phyloP scores from a whole-genome alignment of 1,139 yeast species.

The Citeromyces siamensis region DNA sequence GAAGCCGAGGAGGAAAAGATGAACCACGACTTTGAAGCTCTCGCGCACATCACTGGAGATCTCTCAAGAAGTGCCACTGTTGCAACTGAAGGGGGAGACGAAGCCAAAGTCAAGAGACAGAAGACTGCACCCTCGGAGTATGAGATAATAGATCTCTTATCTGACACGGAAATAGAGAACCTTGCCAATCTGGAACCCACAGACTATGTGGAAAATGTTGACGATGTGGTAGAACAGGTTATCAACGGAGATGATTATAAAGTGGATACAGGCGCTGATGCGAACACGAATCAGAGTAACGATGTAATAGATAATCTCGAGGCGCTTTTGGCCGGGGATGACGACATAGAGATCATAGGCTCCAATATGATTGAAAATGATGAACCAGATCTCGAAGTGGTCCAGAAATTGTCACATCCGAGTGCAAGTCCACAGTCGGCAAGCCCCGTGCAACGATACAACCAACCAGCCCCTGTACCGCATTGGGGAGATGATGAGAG shows the following conservation, averaged over 20 bases:
- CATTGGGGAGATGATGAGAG: slow-evolving; percentile 14
- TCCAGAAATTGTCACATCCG: too few relatives aligned
- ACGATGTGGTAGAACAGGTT: slow-evolving; percentile 1
- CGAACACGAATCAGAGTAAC: slow-evolving; percentile 3
- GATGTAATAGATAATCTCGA: neutral
- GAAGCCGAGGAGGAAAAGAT: slow-evolving; percentile 1
- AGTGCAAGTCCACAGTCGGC: slow-evolving; percentile 1
- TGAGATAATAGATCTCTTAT: slow-evolving; percentile 3
- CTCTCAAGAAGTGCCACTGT: slow-evolving; percentile 5
- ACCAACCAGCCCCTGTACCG: slow-evolving; percentile 24
- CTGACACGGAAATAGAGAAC: slow-evolving; percentile 1
- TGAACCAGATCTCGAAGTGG: too few relatives aligned
- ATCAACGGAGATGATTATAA: slow-evolving; percentile 2
- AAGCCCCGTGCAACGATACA: slow-evolving; percentile 9
- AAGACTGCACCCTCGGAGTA: slow-evolving; percentile 5
- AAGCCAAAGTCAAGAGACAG: slow-evolving; percentile 7
- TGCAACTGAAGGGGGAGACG: slow-evolving; percentile 5
- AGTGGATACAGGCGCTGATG: neutral
- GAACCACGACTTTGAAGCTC: slow-evolving; percentile 2
- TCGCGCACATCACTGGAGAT: slow-evolving; percentile 6
- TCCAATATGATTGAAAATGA: too few relatives aligned
- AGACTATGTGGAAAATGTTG: neutral
- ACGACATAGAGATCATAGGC: slow-evolving; percentile 11
- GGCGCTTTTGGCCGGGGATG: slow-evolving; percentile 8
- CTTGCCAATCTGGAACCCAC: slow-evolving; percentile 2